These are phyloP conservation scores for Globisporangium carolinianum DNA, from an alignment of 352 stramenopile genomes.

Conservation along the genomic window DNA sequence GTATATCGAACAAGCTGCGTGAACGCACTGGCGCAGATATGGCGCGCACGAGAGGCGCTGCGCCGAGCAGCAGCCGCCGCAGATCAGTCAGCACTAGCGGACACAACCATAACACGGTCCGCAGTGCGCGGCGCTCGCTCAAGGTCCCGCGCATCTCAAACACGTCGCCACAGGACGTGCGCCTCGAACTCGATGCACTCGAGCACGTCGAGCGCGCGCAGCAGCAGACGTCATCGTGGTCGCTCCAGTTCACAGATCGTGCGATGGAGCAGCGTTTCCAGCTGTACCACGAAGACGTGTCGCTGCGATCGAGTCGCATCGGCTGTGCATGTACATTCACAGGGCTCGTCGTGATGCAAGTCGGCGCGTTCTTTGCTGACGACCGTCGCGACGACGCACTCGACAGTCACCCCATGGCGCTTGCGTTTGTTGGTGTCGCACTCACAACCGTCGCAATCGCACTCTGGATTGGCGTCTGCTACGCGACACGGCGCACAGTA, in stretches of 20 bases:
- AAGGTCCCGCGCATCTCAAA: conserved; percentile 39
- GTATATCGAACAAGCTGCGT: background rate
- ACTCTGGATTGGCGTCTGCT: conserved; percentile 16
- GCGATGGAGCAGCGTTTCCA: conserved; percentile 51
- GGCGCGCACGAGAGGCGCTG: no score
- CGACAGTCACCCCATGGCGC: conserved; percentile 11
- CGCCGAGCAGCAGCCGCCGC: no score
- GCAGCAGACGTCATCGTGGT: conserved; percentile 28
- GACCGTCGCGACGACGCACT: conserved; percentile 11
- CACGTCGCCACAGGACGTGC: conserved; percentile 35
- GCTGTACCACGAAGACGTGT: conserved; percentile 49
- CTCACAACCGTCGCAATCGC: conserved; percentile 6
- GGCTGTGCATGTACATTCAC: conserved; percentile 25
- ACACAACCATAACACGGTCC: no score
- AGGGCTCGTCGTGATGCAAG: conserved; percentile 31
- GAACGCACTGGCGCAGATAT: background rate
- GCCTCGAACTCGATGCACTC: conserved; percentile 40
- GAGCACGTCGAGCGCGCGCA: conserved; percentile 32
- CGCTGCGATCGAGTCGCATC: conserved; percentile 25
- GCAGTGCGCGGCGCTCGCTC: background rate
- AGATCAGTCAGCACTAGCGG: background rate
- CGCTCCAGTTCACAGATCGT: conserved; percentile 36
- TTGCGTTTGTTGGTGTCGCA: conserved; percentile 18
- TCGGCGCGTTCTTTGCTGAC: conserved; percentile 21
- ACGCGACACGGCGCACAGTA: conserved; percentile 5